These are phyloP conservation scores for Pulveroboletus sp. DNA, from an alignment of 768 basidiomycete species.

Conservation along the genomic window DNA sequence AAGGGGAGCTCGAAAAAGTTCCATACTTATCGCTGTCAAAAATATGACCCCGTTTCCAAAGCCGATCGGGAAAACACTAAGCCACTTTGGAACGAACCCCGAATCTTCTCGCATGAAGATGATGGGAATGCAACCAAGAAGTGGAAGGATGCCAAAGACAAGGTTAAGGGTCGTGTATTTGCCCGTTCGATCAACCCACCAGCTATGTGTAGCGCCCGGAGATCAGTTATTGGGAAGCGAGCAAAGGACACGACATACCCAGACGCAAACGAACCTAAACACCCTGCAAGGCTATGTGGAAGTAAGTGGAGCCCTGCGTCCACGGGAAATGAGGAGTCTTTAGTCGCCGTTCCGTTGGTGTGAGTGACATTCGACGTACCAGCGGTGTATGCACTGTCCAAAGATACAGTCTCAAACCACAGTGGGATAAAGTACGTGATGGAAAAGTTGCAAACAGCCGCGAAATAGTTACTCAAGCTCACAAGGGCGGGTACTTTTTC, in stretches of 20 bases:
- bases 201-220: not conserved
- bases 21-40: constrained; percentile 9
- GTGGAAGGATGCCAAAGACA: constrained; percentile 10
- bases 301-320: constrained; percentile 11
- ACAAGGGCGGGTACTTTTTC: constrained; percentile 7
- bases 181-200: constrained; percentile 9
- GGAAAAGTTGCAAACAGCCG: constrained; percentile 10
- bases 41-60: constrained; percentile 16
- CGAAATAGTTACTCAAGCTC: constrained; percentile 5
- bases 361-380: not conserved
- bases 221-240: not conserved
- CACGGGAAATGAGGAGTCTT: not conserved
- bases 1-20: not conserved
- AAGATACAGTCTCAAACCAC: constrained; percentile 14
- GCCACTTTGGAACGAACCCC: constrained; percentile 4
- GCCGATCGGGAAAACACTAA: constrained; percentile 15
- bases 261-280: constrained; percentile 7
- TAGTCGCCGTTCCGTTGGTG: not conserved
- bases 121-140: constrained; percentile 10
- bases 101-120: constrained; percentile 8
- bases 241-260: not conserved
- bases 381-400: constrained; percentile 8
- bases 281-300: constrained; percentile 12
- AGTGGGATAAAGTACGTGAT: constrained; percentile 14
- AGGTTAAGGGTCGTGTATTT: constrained; percentile 8